Base-by-base conservation (phyloP, 2,329 filamentous ascomycete species). In the Trichothecium roseum region DNA sequence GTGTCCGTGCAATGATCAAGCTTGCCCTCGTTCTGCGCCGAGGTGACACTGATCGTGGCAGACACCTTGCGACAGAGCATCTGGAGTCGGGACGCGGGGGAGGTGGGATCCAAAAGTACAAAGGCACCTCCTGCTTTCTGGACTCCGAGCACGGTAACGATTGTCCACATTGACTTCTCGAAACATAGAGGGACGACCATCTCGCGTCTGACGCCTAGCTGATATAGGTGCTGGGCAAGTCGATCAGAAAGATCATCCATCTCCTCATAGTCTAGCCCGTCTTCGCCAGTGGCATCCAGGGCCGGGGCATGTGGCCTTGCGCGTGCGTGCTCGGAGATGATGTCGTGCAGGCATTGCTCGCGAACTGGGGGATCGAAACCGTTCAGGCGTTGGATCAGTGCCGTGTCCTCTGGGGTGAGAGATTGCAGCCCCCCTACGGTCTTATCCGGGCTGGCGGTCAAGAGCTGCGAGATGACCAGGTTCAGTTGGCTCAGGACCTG, bases 281-380 rank as follows among this genome's bases (percentile, higher is more conserved):
- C 30, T 41, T 62, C 62, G 37, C 65, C 62, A 60, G 60, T 65
- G 2, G 63, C 62, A 32, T 58, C 46, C 22, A 66, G 53, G 17
- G 63, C 63, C 4, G 48, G 42, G 10, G 51, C 47, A 13, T 45
- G 37, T 0, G 62, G 60, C 20, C 20, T 24, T 6, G 20, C 6
- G 20, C 20, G 20, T 10, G 20, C 20, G 20, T 24, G 20, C 6
- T 32, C 15, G 12, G 30, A 16, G 12, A 32, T 12, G 17, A 32
- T 18, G 4, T 32, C 30, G 15, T 32, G 10, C 10, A 32, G 16
- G 18, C 30, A 32, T 13, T 6, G 12, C 15, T 32, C 15, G 12
- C 30, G 16, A 9, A 15, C 18, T 15, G 15, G 30, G 16, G 18
- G 16, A 13, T 16, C 13, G 10, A 18, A 18, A 9, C 15, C 16